A percentile compares a stretch with the other conserved stretches of the same genome.
Conservation (phyloP, 768 basidiomycete genomes). For the Tylopilus cervinicoccineus region DNA sequence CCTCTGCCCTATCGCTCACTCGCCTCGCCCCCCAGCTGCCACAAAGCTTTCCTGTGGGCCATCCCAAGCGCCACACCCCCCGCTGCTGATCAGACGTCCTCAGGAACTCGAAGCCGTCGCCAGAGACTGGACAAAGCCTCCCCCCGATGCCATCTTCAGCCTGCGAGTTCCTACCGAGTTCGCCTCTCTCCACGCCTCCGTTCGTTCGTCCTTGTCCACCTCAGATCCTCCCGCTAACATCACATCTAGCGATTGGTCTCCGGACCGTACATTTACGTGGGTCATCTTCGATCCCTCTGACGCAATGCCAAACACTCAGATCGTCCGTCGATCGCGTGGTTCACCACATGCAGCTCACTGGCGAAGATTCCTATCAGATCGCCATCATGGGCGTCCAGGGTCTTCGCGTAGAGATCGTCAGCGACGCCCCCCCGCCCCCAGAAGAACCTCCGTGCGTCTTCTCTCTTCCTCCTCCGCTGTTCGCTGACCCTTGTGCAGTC, state of each 20-base stretch:
- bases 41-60: conserved; percentile 54
- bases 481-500: conserved; percentile 28
- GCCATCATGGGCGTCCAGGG: conserved; percentile 81
- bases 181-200: conserved; percentile 80
- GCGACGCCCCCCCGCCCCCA: conserved; percentile 80
- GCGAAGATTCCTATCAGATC: conserved; percentile 87
- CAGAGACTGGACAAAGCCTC: conserved; percentile 83
- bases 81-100: conserved; percentile 4
- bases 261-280: conserved; percentile 80
- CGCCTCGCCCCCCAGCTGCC: conserved; percentile 51
- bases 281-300: conserved; percentile 25
- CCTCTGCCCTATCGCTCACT: background rate
- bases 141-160: conserved; percentile 71
- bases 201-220: conserved; percentile 36
- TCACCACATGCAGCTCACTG: conserved; percentile 53
- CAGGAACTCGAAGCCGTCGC: conserved; percentile 81
- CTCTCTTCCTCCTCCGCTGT: background rate
- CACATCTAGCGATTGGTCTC: conserved; percentile 64
- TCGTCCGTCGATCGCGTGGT: conserved; percentile 19
- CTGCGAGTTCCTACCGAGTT: conserved; percentile 85
- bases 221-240: conserved; percentile 19
- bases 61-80: background rate
- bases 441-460: conserved; percentile 70
- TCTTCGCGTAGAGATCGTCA: conserved; percentile 80
- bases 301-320: conserved; percentile 8